These are phyloP conservation scores for Daldinia grandis DNA, from an alignment of 495 filamentous ascomycete genomes.

Conservation along the genomic window DNA sequence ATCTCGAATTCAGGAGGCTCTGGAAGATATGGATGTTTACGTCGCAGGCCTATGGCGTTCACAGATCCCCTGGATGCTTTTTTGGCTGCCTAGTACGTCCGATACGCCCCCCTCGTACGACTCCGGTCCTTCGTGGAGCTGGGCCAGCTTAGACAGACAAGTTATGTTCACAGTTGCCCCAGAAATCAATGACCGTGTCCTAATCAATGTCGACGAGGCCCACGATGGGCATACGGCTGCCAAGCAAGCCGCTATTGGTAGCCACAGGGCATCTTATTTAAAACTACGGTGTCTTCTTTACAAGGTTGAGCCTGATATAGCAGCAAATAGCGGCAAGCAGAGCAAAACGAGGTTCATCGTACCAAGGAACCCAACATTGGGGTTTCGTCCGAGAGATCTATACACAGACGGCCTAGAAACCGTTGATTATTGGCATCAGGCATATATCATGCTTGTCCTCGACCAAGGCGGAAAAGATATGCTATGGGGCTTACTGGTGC, in stretches of 20 bases:
- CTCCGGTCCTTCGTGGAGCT: background rate
- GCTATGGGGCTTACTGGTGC: no score
- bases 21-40: background rate
- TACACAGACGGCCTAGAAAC: no score
- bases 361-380: no score
- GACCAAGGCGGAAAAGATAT: no score
- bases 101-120: background rate
- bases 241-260: background rate
- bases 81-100: background rate
- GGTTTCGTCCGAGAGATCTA: no score
- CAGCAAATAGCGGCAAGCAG: background rate
- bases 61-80: background rate
- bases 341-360: no score
- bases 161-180: background rate
- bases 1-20: background rate
- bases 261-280: background rate
- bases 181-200: background rate
- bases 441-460: no score
- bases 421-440: no score
- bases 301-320: background rate
- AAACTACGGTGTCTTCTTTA: background rate
- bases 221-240: background rate
- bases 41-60: background rate
- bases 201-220: background rate
- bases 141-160: background rate